These are phyloP conservation scores for Russula sp. DNA, from an alignment of 768 basidiomycete species.

Conservation along the genomic window DNA sequence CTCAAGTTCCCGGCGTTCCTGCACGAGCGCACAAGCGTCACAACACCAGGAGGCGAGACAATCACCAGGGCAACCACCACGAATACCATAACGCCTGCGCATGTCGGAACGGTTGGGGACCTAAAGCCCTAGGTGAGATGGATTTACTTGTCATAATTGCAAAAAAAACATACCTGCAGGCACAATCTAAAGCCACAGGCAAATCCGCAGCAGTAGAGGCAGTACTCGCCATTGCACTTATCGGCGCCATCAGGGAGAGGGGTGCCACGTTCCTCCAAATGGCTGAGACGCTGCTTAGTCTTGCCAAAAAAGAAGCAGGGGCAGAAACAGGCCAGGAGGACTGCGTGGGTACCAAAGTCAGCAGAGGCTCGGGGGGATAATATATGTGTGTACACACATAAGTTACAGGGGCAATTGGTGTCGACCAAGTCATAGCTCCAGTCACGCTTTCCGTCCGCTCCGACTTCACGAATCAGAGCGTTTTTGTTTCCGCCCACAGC, in stretches of 20 bases:
- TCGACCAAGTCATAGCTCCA: constrained; percentile 27
- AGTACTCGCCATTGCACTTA: constrained; percentile 33
- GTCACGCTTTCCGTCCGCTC: constrained; percentile 28
- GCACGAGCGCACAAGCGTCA: too few species aligned
- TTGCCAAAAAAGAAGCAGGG: constrained; percentile 37
- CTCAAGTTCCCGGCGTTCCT: too few species aligned
- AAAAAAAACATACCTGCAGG: too few species aligned
- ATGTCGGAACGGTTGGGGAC: too few species aligned
- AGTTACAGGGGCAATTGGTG: constrained; percentile 15
- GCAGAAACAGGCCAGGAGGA: constrained; percentile 28
- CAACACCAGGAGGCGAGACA: too few species aligned
- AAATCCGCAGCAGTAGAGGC: constrained; percentile 30
- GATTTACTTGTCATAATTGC: too few species aligned
- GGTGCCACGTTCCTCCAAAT: constrained; percentile 31
- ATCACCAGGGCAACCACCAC: too few species aligned
- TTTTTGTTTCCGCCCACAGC: constrained; percentile 19
- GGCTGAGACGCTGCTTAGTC: constrained; percentile 35
- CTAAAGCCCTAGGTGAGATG: too few species aligned
- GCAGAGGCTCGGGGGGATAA: constrained; percentile 14
- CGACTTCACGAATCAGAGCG: constrained; percentile 22
- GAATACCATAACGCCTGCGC: too few species aligned
- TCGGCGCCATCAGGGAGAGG: constrained; percentile 33
- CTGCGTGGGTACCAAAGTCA: constrained; percentile 16
- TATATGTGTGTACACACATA: not conserved
- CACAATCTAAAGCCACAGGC: not conserved